phyloP scores from a whole-genome alignment of 441 rosid genomes.

The Isatis lusitanica region DNA sequence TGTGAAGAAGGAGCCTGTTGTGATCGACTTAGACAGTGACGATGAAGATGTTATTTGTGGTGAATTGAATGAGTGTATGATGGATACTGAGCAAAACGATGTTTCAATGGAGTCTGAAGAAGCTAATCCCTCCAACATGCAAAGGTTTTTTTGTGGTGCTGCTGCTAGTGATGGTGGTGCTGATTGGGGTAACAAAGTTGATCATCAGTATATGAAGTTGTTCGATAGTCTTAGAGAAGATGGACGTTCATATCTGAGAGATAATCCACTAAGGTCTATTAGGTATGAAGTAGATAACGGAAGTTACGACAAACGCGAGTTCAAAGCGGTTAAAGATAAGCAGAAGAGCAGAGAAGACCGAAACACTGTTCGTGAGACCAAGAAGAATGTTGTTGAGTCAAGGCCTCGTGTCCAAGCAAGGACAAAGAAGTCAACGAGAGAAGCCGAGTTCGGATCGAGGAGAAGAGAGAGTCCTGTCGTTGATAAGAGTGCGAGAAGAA shows the following conservation, averaged over 20 bases:
- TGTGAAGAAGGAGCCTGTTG: slow-evolving; percentile 26
- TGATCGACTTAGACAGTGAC: slow-evolving; percentile 9
- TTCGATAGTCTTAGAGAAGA: slow-evolving; percentile 40
- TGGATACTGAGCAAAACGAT: not conserved
- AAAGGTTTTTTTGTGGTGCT: not conserved
- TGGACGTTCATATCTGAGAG: slow-evolving; percentile 32
- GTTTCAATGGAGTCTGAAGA: not conserved
- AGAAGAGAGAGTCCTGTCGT: not conserved
- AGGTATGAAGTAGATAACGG: slow-evolving; percentile 37
- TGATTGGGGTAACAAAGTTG: slow-evolving; percentile 22
- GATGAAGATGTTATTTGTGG: not conserved
- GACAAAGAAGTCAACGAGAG: not conserved
- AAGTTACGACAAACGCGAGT: not conserved
- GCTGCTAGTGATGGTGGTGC: not conserved
- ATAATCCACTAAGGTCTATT: slow-evolving; percentile 26
- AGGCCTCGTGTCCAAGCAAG: slow-evolving; percentile 22
- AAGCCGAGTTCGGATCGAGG: not conserved
- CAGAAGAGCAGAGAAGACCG: not conserved
- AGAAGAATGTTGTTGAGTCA: slow-evolving; percentile 14
- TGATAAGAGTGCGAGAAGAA: slow-evolving; percentile 15
- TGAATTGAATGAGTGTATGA: not conserved
- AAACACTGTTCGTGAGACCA: not conserved
- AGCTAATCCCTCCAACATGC: slow-evolving; percentile 6
- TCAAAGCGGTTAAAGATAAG: not conserved
- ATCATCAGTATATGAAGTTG: slow-evolving; percentile 40